Conservation (phyloP, 108 stramenopile genomes). For the Skeletonema menzelii region DNA sequence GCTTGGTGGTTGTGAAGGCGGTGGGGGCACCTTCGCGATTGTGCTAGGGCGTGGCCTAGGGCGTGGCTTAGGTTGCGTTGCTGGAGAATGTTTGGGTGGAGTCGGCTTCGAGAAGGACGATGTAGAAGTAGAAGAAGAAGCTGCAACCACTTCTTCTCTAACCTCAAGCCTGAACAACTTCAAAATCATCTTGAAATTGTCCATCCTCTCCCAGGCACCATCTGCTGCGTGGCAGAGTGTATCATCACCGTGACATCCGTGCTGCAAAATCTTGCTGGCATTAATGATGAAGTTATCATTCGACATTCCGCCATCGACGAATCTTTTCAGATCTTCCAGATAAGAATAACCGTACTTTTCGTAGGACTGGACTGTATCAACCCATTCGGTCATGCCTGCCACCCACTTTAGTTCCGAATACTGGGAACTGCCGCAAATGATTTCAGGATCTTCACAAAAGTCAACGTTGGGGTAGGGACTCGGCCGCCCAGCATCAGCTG, state of each 20-base stretch:
- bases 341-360: conserved; percentile 29
- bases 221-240: neutral
- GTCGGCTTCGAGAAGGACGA: neutral
- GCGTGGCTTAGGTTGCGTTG: too few species aligned
- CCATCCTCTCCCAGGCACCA: neutral
- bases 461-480: conserved; percentile 38
- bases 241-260: conserved; percentile 11
- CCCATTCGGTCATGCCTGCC: conserved; percentile 46
- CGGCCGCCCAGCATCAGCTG: conserved; percentile 29
- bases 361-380: conserved; percentile 33
- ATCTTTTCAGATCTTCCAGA: conserved; percentile 16
- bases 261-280: neutral
- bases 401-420: conserved; percentile 46
- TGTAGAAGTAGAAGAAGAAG: neutral
- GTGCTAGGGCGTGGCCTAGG: neutral
- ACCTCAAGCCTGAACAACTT: neutral
- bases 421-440: conserved; percentile 39
- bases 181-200: conserved; percentile 1
- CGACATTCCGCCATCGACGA: conserved; percentile 27
- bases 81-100: neutral
- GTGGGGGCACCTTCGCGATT: neutral
- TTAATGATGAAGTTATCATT: conserved; percentile 11
- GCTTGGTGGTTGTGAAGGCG: neutral
- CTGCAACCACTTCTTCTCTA: neutral
- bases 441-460: conserved; percentile 44